phyloP scores from a whole-genome alignment of 371 early-diverging fungal genomes.

The Funneliformis caledonium region DNA sequence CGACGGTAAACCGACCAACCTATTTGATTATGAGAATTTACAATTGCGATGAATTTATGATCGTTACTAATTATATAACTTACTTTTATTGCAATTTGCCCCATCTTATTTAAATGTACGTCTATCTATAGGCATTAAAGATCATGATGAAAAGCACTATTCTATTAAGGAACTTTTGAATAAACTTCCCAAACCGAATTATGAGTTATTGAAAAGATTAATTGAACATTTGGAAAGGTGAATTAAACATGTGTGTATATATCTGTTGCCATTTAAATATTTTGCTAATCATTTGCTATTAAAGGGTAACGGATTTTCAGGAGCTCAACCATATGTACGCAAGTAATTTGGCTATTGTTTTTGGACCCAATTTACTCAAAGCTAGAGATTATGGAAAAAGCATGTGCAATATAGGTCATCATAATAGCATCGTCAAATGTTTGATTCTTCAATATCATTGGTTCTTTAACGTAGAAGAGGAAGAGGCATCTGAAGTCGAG shows the following conservation, averaged over 20 bases:
- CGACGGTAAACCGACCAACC: conserved; percentile 60
- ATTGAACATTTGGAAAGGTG: conserved; percentile 80
- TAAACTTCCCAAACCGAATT: conserved; percentile 71
- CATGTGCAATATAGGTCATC: conserved; percentile 85
- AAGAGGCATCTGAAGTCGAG: not conserved
- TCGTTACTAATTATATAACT: not conserved
- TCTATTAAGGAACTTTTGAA: conserved; percentile 76
- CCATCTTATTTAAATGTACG: too few relatives aligned
- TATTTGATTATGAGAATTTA: too few relatives aligned
- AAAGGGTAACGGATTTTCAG: conserved; percentile 79
- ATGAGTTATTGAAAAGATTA: conserved; percentile 68
- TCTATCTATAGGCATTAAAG: conserved; percentile 57
- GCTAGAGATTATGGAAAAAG: conserved; percentile 71
- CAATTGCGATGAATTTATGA: not conserved
- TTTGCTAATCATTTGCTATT: conserved; percentile 2
- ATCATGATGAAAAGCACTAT: conserved; percentile 79
- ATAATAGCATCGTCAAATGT: conserved; percentile 80
- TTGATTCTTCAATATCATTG: conserved; percentile 84
- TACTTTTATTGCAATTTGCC: not conserved
- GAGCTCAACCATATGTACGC: conserved; percentile 88
- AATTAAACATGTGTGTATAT: conserved; percentile 12
- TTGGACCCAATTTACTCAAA: conserved; percentile 81
- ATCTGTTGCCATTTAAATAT: conserved; percentile 4
- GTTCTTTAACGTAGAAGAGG: conserved; percentile 71
- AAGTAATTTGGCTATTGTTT: conserved; percentile 84